phyloP scores from a whole-genome alignment of 208 protist genomes.

The Wallacemonas sp. region DNA sequence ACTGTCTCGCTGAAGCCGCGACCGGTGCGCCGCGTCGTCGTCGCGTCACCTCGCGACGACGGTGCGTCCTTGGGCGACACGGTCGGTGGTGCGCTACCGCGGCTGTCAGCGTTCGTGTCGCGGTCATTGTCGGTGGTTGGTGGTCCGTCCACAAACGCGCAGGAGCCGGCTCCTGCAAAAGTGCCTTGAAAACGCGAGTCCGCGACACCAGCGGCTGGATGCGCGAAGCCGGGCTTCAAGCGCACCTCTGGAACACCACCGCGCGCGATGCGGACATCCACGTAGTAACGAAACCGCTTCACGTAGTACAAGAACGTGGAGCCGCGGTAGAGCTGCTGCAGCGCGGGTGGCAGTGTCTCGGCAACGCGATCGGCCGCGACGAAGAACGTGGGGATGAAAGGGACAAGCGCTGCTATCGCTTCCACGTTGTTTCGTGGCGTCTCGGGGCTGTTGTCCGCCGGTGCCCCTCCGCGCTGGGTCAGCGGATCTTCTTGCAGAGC shows the following conservation, averaged over 20 bases:
- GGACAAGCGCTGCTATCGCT: conserved; percentile 59
- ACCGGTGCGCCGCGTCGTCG: neutral
- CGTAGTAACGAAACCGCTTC: conserved; percentile 73
- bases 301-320: conserved; percentile 60
- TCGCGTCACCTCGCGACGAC: neutral
- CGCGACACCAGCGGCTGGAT: conserved; percentile 62
- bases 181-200: conserved; percentile 34
- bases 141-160: too few species aligned
- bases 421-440: conserved; percentile 34
- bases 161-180: too few species aligned
- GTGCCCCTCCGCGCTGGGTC: neutral
- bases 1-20: neutral
- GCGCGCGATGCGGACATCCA: conserved; percentile 60
- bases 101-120: neutral
- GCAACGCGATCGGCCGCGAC: conserved; percentile 47
- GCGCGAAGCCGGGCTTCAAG: conserved; percentile 54
- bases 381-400: conserved; percentile 85
- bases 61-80: too few species aligned
- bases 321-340: conserved; percentile 50
- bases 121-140: too few species aligned
- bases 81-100: too few species aligned
- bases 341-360: conserved; percentile 37
- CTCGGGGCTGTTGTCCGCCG: neutral
- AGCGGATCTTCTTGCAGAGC: too few species aligned
- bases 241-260: conserved; percentile 51